Percentiles rank a stretch among this genome's conserved stretches.
Conservation (phyloP, 2,329 filamentous ascomycete species). For the Coniochaeta hoffmannii region DNA sequence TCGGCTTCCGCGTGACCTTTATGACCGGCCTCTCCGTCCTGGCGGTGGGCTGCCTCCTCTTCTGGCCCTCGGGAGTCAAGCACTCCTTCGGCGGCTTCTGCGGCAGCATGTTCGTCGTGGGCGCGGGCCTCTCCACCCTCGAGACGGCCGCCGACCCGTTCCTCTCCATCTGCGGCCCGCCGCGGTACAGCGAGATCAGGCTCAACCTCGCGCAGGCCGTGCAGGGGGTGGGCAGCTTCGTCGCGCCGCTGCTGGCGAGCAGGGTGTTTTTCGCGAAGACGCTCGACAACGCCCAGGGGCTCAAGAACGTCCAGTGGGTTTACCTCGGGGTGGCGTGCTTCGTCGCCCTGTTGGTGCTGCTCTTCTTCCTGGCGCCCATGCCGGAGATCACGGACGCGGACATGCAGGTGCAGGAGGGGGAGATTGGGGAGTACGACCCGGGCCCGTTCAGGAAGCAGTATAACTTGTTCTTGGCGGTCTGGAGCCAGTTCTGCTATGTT, state of each 20-base stretch:
- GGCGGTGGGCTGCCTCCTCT: slow-evolving; percentile 44
- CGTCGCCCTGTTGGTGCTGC: slow-evolving; percentile 54
- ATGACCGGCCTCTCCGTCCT: slow-evolving; percentile 59
- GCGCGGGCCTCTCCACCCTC: slow-evolving; percentile 61
- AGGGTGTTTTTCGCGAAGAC: slow-evolving; percentile 61
- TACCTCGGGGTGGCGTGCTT: slow-evolving; percentile 66
- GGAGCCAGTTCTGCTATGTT: slow-evolving; percentile 69
- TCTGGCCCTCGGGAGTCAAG: slow-evolving; percentile 47
- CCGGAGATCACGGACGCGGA: slow-evolving; percentile 65
- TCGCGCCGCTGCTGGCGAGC: slow-evolving; percentile 63
- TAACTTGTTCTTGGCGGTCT: slow-evolving; percentile 63
- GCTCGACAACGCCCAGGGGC: slow-evolving; percentile 42
- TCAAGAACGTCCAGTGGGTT: slow-evolving; percentile 65
- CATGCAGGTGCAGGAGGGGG: slow-evolving; percentile 50
- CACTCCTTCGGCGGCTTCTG: slow-evolving; percentile 67
- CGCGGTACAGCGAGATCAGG: slow-evolving; percentile 61
- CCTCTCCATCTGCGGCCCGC: slow-evolving; percentile 48
- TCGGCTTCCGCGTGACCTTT: slow-evolving; percentile 55
- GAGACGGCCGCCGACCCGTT: slow-evolving; percentile 71
- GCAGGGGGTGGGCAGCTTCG: slow-evolving; percentile 63
- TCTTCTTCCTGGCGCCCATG: slow-evolving; percentile 59
- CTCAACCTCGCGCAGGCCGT: slow-evolving; percentile 69
- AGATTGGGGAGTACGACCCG: slow-evolving; percentile 42
- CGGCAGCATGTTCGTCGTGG: slow-evolving; percentile 62
- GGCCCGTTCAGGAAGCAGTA: slow-evolving; percentile 62